Evolutionary conservation across 371 early-diverging fungal genomes (phyloP).

Genomic region (Massospora cicadina): DNA sequence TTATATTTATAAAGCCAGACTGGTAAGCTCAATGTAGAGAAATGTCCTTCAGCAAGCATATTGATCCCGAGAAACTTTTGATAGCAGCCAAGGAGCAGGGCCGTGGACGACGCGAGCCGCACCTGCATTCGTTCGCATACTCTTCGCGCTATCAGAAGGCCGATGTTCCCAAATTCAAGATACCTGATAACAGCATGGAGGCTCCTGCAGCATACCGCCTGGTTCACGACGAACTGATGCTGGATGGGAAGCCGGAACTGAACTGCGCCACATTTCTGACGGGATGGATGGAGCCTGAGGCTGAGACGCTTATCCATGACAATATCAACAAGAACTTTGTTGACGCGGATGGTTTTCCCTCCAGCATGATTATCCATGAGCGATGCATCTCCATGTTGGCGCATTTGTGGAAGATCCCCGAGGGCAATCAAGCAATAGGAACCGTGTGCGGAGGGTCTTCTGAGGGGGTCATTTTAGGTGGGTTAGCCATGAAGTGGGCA

Average conservation of each 20-base stretch:
- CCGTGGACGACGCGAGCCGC: not conserved
- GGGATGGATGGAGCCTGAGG: constrained; percentile 58
- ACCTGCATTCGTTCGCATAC: constrained; percentile 7
- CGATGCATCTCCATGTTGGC: constrained; percentile 55
- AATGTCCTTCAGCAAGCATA: no score
- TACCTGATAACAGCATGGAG: constrained; percentile 24
- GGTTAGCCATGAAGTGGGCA: constrained; percentile 35
- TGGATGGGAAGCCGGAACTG: constrained; percentile 46
- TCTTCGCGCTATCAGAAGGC: constrained; percentile 2
- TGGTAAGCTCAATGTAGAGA: no score
- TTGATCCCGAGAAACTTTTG: constrained; percentile 6
- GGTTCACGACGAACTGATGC: constrained; percentile 33
- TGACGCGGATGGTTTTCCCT: constrained; percentile 47
- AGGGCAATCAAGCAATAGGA: constrained; percentile 22
- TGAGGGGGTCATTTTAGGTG: constrained; percentile 37
- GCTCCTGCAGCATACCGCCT: constrained; percentile 33
- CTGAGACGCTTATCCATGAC: constrained; percentile 46
- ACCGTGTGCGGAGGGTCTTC: constrained; percentile 32
- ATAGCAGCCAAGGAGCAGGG: constrained; percentile 7
- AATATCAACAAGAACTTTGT: constrained; percentile 49
- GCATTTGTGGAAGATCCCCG: constrained; percentile 25
- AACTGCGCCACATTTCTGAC: constrained; percentile 60
- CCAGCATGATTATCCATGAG: constrained; percentile 30
- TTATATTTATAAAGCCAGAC: no score
- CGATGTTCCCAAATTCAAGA: constrained; percentile 14